Base-by-base conservation (phyloP, 768 basidiomycete species). In the Strobilomyces echinocephalus region DNA sequence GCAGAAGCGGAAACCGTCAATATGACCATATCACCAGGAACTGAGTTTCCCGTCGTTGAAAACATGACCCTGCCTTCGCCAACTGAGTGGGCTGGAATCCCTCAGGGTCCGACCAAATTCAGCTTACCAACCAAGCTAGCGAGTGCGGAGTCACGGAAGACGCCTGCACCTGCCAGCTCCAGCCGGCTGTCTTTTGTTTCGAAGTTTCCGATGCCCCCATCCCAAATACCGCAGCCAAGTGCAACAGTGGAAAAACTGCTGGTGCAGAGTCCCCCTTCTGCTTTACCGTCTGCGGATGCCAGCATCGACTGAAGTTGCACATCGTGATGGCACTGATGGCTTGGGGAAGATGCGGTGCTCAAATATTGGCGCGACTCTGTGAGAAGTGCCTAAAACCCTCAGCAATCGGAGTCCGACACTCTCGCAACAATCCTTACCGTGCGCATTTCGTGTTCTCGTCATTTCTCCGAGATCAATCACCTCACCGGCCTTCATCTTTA, bases 81-180 rank as follows among this genome's bases (percentile, higher is more conserved):
- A 14, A 49, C 44, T 2, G 15, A 24, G 21, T 58, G 46, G 26
- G 59, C 63, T 2, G 59, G 49, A 55, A 63, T 67, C 14, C 58
- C 65, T 16, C 53, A 58, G 16, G 40, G 54, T 5, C 64, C 69
- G 11, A 39, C 52, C 16, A 70, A 55, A n/a, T 69, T 69, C 43
- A 63, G 52, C 0, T 64, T 69, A 6, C 69, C 67, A 40, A 57
- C 61, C 45, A 69, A 69, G 54, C 55, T 69, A 46, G 69, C 57
- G 42, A 60, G 45, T 41, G 67, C 60, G 35, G 60, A 70, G 47
- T 49, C 67, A 18, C 59, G 53, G 21, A 55, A 46, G 16, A 26
- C n/a, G 1, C 57, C 57, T 21, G 26, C 18, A 16, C 49, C 42
- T 18, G 39, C 48, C 11, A 45, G 28, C 12, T 45, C 42, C 6